Evolutionary conservation across 2,329 filamentous ascomycete genomes (phyloP).

Genomic region (Akanthomyces muscarius): DNA sequence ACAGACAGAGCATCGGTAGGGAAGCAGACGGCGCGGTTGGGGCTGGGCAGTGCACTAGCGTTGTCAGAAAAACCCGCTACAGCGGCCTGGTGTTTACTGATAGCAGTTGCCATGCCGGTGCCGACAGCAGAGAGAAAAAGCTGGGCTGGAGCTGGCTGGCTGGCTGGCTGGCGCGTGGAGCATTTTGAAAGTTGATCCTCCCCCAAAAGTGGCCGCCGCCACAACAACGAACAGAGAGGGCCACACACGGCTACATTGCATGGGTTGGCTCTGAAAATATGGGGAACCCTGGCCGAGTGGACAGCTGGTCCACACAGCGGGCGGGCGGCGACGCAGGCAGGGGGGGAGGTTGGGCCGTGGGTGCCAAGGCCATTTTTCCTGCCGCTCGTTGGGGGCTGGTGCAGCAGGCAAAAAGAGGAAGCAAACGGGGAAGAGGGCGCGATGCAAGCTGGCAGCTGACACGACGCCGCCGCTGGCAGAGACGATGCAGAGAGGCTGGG

Average conservation of each 20-base stretch:
- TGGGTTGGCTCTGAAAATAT: constrained; percentile 9
- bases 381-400: no score
- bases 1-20: not conserved
- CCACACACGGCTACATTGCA: not conserved
- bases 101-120: not conserved
- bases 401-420: no score
- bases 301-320: not conserved
- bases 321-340: not conserved
- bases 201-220: no score
- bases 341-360: not conserved
- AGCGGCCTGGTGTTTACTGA: not conserved
- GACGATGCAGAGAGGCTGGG: not conserved
- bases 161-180: not conserved
- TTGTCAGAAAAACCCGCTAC: not conserved
- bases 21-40: no score
- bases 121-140: not conserved
- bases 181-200: no score
- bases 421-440: no score
- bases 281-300: constrained; percentile 9
- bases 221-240: not conserved
- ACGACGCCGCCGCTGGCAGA: no score
- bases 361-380: not conserved
- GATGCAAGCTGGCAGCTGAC: no score
- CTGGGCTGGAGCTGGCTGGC: not conserved
- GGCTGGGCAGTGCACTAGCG: not conserved